Evolutionary conservation across 306 rosid genomes (phyloP), one percentile per base, ranked within the genome.

Genomic region (Rubus parviflorus): DNA sequence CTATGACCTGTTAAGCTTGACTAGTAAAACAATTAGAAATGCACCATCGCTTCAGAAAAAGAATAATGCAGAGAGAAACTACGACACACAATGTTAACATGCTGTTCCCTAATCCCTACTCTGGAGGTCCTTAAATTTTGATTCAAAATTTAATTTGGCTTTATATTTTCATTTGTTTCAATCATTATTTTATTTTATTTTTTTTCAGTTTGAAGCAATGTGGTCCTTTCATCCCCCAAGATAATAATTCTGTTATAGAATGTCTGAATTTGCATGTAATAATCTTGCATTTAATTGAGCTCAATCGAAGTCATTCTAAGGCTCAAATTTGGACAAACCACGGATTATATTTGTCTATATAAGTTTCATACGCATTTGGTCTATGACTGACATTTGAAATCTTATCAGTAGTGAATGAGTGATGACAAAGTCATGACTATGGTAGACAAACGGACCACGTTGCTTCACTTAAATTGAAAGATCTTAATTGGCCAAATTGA

Each of bases 371-470:
- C 35, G 35, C 35, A 30, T 30, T 30, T 30, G 35, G 35, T 30
- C 35, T 30, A 30, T 30, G 35, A 30, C 35, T 30, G 2, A 30
- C 35, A 30, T 30, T 30, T 30, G 35, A 30, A 30, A 30, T 30
- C 35, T 1, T 30, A 30, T 30, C 35, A 30, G 35, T 30, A 30
- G 35, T 30, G 35, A 30, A 30, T 30, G 35, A 25, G 61, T 70
- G 45, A 71, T 51, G 22, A 52, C 48, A 52, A 72, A 71, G 30
- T 17, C 23, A 4, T 70, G 61, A 71, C 16, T 71, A 51, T 71
- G 62, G 63, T 48, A 9, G 35, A 30, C 22, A 23, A 47, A 52
- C 19, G 65, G 46, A 37, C 5, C 15, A 5, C 16, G 13, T 10
- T 19, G 46, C 75, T 51, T 70, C 30, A 35, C 46, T 70, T 8